Evolutionary conservation across 495 filamentous ascomycete species (phyloP).

Genomic region (Podospora bellae-mahoneyi): DNA sequence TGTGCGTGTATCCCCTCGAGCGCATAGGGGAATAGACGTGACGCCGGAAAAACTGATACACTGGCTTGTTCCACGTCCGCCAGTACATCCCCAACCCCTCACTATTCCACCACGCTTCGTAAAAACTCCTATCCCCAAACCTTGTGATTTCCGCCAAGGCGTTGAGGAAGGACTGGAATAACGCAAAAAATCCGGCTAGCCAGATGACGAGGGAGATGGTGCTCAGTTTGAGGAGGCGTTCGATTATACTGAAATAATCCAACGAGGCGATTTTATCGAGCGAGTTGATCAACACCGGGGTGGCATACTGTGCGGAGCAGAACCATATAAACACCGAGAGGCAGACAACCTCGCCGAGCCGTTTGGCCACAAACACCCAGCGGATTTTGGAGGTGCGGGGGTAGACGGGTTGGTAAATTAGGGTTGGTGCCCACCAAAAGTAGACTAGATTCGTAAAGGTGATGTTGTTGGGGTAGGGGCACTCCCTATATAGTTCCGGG

Average conservation of each 20-base stretch:
- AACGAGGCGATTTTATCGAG: conserved; percentile 79
- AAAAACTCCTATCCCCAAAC: conserved; percentile 92
- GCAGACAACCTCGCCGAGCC: conserved; percentile 68
- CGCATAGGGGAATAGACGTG: conserved; percentile 87
- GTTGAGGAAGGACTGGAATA: conserved; percentile 89
- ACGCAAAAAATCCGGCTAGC: conserved; percentile 93
- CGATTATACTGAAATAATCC: conserved; percentile 75
- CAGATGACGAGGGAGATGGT: conserved; percentile 93
- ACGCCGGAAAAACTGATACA: conserved; percentile 91
- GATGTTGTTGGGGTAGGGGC: conserved; percentile 87
- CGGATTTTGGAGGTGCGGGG: conserved; percentile 73
- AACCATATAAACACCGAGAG: conserved; percentile 90
- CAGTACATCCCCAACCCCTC: conserved; percentile 83
- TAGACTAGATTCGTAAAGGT: conserved; percentile 81
- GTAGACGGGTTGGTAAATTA: conserved; percentile 96
- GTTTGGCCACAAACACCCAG: conserved; percentile 81
- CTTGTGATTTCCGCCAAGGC: conserved; percentile 83
- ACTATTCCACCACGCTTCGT: conserved; percentile 95
- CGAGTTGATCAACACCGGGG: conserved; percentile 82
- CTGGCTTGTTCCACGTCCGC: conserved; percentile 96
- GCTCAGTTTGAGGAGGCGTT: conserved; percentile 88
- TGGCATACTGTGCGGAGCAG: conserved; percentile 85
- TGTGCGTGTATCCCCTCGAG: conserved; percentile 69
- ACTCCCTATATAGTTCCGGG: conserved; percentile 75
- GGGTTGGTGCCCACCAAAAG: conserved; percentile 95